These are phyloP conservation scores for Santalum album DNA, from an alignment of 164 flowering plant species.

Conservation along the genomic window DNA sequence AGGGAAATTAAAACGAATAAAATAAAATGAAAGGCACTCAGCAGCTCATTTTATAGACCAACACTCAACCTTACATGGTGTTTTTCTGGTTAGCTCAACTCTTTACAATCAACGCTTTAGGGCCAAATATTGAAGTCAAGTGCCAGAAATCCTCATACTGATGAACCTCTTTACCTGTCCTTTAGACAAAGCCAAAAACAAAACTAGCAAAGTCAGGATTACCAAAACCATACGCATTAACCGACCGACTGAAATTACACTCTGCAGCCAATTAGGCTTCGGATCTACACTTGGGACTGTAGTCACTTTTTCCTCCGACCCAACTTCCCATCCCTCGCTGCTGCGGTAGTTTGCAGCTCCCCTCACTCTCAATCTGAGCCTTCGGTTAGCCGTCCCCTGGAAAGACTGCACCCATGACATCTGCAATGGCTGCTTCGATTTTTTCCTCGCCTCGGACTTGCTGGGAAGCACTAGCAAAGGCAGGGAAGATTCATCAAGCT, in stretches of 20 bases:
- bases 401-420: conserved; percentile 7
- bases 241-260: neutral
- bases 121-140: too few relatives aligned
- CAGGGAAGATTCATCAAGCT: conserved; percentile 39
- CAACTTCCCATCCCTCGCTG: neutral
- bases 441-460: conserved; percentile 6
- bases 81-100: too few relatives aligned
- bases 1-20: too few relatives aligned
- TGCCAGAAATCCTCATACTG: too few relatives aligned
- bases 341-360: neutral
- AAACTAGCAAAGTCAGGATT: conserved; percentile 17
- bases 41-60: too few relatives aligned
- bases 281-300: neutral
- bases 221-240: conserved; percentile 4
- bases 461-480: conserved; percentile 6
- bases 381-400: conserved; percentile 46
- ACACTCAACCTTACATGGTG: too few relatives aligned
- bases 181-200: conserved; percentile 13
- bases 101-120: too few relatives aligned
- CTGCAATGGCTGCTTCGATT: conserved; percentile 9
- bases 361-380: conserved; percentile 25
- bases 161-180: too few relatives aligned
- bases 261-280: conserved; percentile 1
- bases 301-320: neutral
- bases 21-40: too few relatives aligned